A percentile compares a stretch with the other conserved stretches of the same genome.
Evolutionary conservation across 257 asterid species (phyloP).

Genomic region (Jacaranda mimosifolia): DNA sequence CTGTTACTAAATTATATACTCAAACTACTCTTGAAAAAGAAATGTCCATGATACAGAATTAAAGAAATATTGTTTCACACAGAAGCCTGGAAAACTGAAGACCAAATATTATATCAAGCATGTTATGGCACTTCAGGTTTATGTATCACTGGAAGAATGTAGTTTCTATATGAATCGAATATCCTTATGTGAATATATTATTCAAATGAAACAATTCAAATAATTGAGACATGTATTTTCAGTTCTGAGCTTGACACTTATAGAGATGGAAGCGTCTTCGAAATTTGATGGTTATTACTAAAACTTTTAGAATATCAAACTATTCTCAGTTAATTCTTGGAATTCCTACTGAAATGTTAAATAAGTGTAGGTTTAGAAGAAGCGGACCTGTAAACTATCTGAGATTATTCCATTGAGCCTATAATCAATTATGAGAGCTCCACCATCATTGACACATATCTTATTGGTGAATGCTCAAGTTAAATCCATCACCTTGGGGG

Average conservation of each 20-base stretch:
- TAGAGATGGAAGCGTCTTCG: background rate
- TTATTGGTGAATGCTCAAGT: conserved; percentile 77
- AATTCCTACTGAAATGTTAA: conserved; percentile 13
- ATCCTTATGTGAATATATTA: background rate
- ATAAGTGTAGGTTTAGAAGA: conserved; percentile 27
- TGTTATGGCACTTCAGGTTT: background rate
- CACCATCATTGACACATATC: conserved; percentile 88
- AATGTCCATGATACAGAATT: background rate
- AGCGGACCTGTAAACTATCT: conserved; percentile 87
- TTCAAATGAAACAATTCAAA: background rate
- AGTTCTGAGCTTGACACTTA: background rate
- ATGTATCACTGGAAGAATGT: background rate
- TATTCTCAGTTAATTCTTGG: background rate
- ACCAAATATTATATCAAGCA: conserved; percentile 3
- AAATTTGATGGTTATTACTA: background rate
- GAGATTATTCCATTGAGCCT: conserved; percentile 79
- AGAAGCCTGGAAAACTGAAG: background rate
- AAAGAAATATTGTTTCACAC: background rate
- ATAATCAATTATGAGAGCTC: conserved; percentile 93
- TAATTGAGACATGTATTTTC: background rate
- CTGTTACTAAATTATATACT: conserved; percentile 43
- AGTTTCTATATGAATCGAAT: background rate
- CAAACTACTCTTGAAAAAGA: conserved; percentile 3
- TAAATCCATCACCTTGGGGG: conserved; percentile 90
- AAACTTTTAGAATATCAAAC: background rate